These are phyloP conservation scores for Rhizomucor pusillus DNA, from an alignment of 371 early-diverging fungal species.

Conservation along the genomic window DNA sequence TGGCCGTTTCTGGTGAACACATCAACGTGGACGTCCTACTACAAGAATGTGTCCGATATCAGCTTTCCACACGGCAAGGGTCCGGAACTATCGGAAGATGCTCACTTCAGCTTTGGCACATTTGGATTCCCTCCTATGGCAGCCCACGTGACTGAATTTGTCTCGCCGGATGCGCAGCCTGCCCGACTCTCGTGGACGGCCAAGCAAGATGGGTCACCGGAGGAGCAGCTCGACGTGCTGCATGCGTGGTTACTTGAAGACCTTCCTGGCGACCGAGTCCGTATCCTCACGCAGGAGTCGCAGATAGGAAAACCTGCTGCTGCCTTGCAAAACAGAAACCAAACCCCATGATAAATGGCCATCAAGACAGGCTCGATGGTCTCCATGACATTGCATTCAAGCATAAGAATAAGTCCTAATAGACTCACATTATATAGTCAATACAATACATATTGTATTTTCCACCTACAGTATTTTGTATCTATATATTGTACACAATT, in stretches of 20 bases:
- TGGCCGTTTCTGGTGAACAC: constrained; percentile 10
- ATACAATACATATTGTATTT: too few relatives aligned
- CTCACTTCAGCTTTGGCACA: constrained; percentile 11
- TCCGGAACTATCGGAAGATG: not conserved
- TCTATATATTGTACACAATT: too few relatives aligned
- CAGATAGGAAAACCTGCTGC: constrained; percentile 10
- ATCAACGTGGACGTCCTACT: constrained; percentile 5
- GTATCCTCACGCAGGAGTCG: constrained; percentile 16
- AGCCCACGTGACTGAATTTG: constrained; percentile 6
- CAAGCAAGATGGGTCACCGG: constrained; percentile 9
- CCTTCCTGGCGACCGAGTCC: constrained; percentile 7
- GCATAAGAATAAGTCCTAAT: too few relatives aligned
- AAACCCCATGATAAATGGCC: constrained; percentile 15
- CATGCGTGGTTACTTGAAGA: constrained; percentile 17
- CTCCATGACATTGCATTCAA: constrained; percentile 11
- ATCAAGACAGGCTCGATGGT: constrained; percentile 12
- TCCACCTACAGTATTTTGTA: too few relatives aligned
- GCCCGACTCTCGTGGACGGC: constrained; percentile 15
- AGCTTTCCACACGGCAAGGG: constrained; percentile 10
- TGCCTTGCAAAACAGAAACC: constrained; percentile 10
- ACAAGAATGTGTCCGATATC: constrained; percentile 10
- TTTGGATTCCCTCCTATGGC: constrained; percentile 13
- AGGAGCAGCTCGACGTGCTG: constrained; percentile 10
- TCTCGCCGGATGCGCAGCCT: not conserved
- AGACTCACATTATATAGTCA: too few relatives aligned